Evolutionary conservation across 129 eudicot species (phyloP).

Genomic region (Artemisia tridentata): DNA sequence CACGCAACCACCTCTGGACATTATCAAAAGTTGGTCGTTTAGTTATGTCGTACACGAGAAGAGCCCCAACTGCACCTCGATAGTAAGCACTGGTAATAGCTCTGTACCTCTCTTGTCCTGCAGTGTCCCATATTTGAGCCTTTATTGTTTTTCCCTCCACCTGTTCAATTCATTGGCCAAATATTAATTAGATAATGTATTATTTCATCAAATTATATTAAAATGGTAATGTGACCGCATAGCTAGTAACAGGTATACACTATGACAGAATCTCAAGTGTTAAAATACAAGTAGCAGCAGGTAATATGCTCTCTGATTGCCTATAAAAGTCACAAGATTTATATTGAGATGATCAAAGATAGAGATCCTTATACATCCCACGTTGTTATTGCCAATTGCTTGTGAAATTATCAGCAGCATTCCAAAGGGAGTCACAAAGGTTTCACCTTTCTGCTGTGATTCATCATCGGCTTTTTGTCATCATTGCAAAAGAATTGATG

Average conservation of each 20-base stretch:
- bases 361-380: background rate
- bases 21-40: slow-evolving; percentile 73
- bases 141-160: slow-evolving; percentile 83
- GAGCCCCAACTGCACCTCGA: slow-evolving; percentile 84
- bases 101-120: slow-evolving; percentile 84
- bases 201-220: background rate
- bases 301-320: background rate
- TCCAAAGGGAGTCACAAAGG: background rate
- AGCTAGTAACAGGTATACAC: background rate
- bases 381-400: background rate
- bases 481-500: background rate
- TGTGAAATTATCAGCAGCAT: background rate
- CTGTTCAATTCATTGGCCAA: slow-evolving; percentile 31
- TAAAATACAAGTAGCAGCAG: background rate
- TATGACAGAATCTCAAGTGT: background rate
- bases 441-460: background rate
- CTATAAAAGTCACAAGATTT: background rate
- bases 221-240: background rate
- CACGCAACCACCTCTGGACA: slow-evolving; percentile 72
- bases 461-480: no score
- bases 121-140: slow-evolving; percentile 95
- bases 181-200: slow-evolving; percentile 1
- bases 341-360: background rate
- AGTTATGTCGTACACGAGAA: slow-evolving; percentile 77
- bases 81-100: slow-evolving; percentile 89